Base-by-base conservation (phyloP, 2,329 filamentous ascomycete species). In the Niveomyces coronatus region DNA sequence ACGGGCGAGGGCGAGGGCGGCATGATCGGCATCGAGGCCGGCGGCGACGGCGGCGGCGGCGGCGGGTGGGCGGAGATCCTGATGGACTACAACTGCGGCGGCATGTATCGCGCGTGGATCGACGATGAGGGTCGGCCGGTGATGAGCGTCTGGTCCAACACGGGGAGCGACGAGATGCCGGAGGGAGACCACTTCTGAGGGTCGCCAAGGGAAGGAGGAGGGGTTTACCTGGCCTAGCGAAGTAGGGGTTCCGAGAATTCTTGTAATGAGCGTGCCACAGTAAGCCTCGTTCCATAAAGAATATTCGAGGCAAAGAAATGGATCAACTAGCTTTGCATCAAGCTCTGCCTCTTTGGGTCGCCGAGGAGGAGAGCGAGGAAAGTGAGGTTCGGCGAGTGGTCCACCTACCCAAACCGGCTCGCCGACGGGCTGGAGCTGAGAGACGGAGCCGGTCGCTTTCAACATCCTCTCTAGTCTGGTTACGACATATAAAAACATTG, bases 41-140 rank as follows among this genome's bases (percentile, higher is more conserved):
- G n/a, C 65, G 0, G 58, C 73, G 2, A 62, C 69, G 9, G 47
- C 47, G n/a, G 49, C 65, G 5, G 53, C 70, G 2, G 60, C 61
- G 2, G 55, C 58, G 2, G 51, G 61, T 11, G 64, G 63, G n/a
- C n/a, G 2, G 65, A 71, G 36, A 68, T 93, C 5, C 61, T 88
- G 13, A 82, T 79, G 55, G 83, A 88, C 49, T 87, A 80, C 55
- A 94, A 94, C 54, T 91, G 83, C 49, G 82, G 79, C 4, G 87
- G 87, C 0, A 88, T 94, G 83, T 91, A 87, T 53, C 71, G 86
- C 15, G 85, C 85, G 1, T 89, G 82, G 71, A 63, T 83, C 15
- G 73, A 84, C 45, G 70, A 78, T 4, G 53, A 72, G 1, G 81
- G 78, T 0, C 62, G 63, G 41, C 63, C 68, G 14, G 63, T 67